These are phyloP conservation scores for Euphorbia tirucalli DNA, from an alignment of 345 rosid species.

Conservation along the genomic window DNA sequence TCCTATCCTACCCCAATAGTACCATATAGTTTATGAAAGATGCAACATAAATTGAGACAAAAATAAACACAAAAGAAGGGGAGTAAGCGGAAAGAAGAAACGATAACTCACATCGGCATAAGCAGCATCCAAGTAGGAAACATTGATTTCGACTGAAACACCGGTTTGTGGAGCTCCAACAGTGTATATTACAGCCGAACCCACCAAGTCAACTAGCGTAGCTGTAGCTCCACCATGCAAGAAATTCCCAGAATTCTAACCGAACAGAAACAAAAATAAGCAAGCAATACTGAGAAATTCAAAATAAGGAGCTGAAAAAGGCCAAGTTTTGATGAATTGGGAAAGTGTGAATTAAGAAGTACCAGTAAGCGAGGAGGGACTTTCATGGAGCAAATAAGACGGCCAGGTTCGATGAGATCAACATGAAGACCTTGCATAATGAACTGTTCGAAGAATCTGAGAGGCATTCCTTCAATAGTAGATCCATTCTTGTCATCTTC, in stretches of 20 bases:
- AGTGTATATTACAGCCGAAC: conserved; percentile 68
- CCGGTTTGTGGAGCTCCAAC: conserved; percentile 49
- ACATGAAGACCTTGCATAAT: conserved; percentile 58
- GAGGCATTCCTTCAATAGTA: conserved; percentile 40
- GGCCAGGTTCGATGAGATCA: conserved; percentile 69
- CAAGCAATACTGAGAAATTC: neutral
- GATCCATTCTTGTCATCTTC: conserved; percentile 33
- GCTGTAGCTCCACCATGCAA: conserved; percentile 98
- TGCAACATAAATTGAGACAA: too few relatives aligned
- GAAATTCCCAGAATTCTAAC: conserved; percentile 77
- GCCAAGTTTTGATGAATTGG: neutral
- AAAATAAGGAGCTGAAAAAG: neutral
- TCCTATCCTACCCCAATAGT: too few relatives aligned
- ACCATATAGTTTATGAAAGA: too few relatives aligned
- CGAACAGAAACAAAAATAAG: neutral
- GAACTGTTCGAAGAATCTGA: conserved; percentile 56
- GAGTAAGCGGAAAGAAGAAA: neutral
- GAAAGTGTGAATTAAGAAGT: neutral
- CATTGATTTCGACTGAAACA: conserved; percentile 82
- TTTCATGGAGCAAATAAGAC: conserved; percentile 70
- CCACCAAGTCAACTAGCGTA: conserved; percentile 77
- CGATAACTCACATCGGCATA: conserved; percentile 50
- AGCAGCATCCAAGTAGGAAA: conserved; percentile 89
- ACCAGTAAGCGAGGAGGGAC: conserved; percentile 82
- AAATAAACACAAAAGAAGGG: neutral